phyloP scores from a whole-genome alignment of 441 rosid species.

The Hypseocharis bilobata region DNA sequence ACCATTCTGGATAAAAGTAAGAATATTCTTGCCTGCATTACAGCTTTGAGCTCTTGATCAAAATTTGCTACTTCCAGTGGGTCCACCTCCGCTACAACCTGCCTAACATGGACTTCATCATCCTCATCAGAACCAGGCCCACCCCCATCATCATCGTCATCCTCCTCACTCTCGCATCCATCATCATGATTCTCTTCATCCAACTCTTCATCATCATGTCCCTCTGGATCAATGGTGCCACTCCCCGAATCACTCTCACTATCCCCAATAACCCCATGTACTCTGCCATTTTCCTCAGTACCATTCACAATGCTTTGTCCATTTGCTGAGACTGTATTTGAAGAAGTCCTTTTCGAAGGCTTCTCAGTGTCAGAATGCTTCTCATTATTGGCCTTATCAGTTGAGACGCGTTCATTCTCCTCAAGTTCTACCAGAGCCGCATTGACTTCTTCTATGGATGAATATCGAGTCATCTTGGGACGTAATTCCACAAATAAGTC shows the following conservation, averaged over 20 bases:
- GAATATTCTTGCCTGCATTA: conserved; percentile 55
- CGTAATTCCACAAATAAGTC: conserved; percentile 87
- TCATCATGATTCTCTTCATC: conserved; percentile 76
- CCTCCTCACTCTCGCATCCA: conserved; percentile 67
- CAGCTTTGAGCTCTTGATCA: conserved; percentile 83
- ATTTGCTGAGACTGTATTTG: conserved; percentile 37
- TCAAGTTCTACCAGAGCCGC: conserved; percentile 69
- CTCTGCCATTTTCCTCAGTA: conserved; percentile 60
- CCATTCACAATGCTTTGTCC: conserved; percentile 41
- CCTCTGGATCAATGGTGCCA: conserved; percentile 55
- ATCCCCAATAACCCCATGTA: conserved; percentile 48
- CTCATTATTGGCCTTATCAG: conserved; percentile 51
- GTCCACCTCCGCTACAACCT: conserved; percentile 66
- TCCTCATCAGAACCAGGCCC: conserved; percentile 83
- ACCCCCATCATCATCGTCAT: conserved; percentile 57
- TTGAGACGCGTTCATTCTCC: conserved; percentile 58
- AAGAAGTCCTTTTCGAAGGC: conserved; percentile 33
- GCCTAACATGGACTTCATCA: conserved; percentile 77
- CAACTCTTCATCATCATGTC: conserved; percentile 64
- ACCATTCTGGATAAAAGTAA: too few relatives aligned
- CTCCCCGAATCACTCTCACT: conserved; percentile 83
- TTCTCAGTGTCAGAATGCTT: conserved; percentile 58
- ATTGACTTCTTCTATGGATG: conserved; percentile 73
- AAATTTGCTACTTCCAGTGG: conserved; percentile 73
- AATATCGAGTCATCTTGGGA: conserved; percentile 68